Evolutionary conservation across 2,329 filamentous ascomycete genomes (phyloP).

Genomic region (Curvularia sp.): DNA sequence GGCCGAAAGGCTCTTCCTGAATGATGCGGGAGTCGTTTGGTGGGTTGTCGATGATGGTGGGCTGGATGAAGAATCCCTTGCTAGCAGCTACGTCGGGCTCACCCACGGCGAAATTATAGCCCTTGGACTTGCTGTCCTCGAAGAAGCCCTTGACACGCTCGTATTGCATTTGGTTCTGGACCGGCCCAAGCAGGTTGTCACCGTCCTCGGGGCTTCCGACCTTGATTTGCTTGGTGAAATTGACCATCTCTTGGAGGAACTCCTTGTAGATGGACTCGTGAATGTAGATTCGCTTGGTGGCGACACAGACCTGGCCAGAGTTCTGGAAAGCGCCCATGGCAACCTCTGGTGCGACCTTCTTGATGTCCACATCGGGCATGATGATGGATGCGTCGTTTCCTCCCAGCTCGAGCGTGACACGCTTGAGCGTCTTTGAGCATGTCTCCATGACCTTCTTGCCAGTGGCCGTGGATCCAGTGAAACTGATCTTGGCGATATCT

Average conservation of each 20-base stretch:
- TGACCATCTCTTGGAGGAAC: slow-evolving; percentile 52
- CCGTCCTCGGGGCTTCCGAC: slow-evolving; percentile 52
- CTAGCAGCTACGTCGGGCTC: slow-evolving; percentile 41
- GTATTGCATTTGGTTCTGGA: slow-evolving; percentile 72
- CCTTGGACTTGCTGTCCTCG: slow-evolving; percentile 62
- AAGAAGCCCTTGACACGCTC: slow-evolving; percentile 66
- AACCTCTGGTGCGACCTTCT: slow-evolving; percentile 58
- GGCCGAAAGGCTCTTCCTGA: slow-evolving; percentile 68
- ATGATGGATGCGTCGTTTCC: slow-evolving; percentile 70
- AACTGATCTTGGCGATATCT: slow-evolving; percentile 67
- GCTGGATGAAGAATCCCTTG: slow-evolving; percentile 66
- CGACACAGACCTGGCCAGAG: slow-evolving; percentile 59
- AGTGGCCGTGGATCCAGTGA: slow-evolving; percentile 67
- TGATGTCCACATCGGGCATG: slow-evolving; percentile 64
- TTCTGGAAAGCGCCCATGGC: slow-evolving; percentile 63
- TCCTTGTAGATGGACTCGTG: slow-evolving; percentile 51
- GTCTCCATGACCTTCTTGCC: slow-evolving; percentile 68
- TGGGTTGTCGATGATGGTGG: slow-evolving; percentile 67
- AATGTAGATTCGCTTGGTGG: slow-evolving; percentile 50
- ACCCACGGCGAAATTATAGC: slow-evolving; percentile 63
- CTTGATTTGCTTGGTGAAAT: slow-evolving; percentile 56
- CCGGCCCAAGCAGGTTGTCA: slow-evolving; percentile 62
- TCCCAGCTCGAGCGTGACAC: slow-evolving; percentile 67
- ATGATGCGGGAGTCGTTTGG: slow-evolving; percentile 65
- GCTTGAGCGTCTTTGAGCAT: slow-evolving; percentile 65